Conservation (phyloP, 2,329 filamentous ascomycete genomes). For the Leptoxyphium fumago region DNA sequence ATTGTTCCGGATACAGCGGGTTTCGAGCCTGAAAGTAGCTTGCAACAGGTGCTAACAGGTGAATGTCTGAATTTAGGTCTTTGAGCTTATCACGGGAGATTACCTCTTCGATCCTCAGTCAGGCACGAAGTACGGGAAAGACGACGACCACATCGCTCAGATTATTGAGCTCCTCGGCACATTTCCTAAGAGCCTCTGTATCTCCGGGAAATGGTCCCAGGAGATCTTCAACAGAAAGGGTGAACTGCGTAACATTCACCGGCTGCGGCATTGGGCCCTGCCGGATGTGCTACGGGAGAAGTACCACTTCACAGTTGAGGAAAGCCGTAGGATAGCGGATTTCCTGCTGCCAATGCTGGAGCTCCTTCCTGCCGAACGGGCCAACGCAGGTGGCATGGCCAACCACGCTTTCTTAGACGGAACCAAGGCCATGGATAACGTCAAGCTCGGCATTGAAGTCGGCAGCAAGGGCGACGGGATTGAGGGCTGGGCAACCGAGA, state of each 20-base stretch:
- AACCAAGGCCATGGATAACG: conserved; percentile 73
- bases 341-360: conserved; percentile 89
- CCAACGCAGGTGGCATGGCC: conserved; percentile 92
- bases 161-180: conserved; percentile 93
- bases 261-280: conserved; percentile 87
- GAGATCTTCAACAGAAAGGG: conserved; percentile 98
- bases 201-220: conserved; percentile 92
- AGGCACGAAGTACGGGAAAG: conserved; percentile 96
- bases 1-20: background rate
- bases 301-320: conserved; percentile 82
- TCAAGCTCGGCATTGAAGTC: conserved; percentile 61
- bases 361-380: conserved; percentile 70
- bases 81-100: conserved; percentile 94
- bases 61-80: conserved; percentile 47
- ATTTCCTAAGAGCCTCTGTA: conserved; percentile 82
- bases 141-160: conserved; percentile 97
- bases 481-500: conserved; percentile 80
- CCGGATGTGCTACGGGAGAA: conserved; percentile 89
- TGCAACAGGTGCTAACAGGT: conserved; percentile 6
- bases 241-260: conserved; percentile 92
- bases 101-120: conserved; percentile 98
- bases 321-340: conserved; percentile 61
- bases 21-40: background rate
- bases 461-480: conserved; percentile 82
- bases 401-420: conserved; percentile 70